Conservation (phyloP, 208 protist genomes). For the Crithidia fasciculata region DNA sequence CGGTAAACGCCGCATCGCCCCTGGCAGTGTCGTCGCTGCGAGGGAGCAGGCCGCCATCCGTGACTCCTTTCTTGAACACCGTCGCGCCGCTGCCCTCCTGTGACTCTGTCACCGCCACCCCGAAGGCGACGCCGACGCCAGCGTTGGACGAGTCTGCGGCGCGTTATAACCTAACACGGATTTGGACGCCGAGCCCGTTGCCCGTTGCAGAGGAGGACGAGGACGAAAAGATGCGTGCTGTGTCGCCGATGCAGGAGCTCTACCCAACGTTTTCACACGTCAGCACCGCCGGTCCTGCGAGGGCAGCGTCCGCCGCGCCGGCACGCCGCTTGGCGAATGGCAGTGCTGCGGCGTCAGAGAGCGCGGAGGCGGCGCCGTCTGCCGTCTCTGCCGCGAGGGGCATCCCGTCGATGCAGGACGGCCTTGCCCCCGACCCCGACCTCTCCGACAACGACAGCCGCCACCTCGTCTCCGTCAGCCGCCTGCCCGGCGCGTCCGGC, state of each 20-base stretch:
- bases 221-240: neutral
- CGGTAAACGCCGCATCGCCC: too few species aligned
- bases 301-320: too few species aligned
- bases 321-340: neutral
- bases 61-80: neutral
- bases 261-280: neutral
- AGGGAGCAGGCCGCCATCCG: neutral
- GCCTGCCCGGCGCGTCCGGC: constrained; percentile 1
- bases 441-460: constrained; percentile 23
- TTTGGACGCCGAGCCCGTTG: constrained; percentile 12
- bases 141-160: neutral
- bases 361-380: neutral
- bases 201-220: neutral
- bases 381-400: neutral
- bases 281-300: neutral
- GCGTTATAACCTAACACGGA: neutral
- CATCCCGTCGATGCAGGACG: constrained; percentile 12
- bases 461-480: constrained; percentile 16
- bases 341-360: neutral
- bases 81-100: neutral
- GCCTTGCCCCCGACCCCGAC: constrained; percentile 3
- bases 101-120: neutral
- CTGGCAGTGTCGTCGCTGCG: neutral
- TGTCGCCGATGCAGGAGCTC: neutral
- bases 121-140: neutral